Percentiles rank a stretch among this genome's conserved stretches.
These are phyloP conservation scores for Mucor mucedo DNA, from an alignment of 371 early-diverging fungal species.

Conservation along the genomic window DNA sequence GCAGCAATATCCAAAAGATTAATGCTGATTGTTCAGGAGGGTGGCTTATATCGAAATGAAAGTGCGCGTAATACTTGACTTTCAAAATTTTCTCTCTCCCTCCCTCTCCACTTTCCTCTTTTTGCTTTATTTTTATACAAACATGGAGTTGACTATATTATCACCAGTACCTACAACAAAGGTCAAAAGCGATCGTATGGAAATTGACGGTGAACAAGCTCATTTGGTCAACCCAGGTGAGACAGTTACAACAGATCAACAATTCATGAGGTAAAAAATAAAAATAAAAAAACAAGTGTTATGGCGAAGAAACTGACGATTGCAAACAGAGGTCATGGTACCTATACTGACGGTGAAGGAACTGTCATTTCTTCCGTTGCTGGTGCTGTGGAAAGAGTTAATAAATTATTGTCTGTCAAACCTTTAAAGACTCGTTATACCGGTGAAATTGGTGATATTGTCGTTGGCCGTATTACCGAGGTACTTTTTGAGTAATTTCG, in stretches of 20 bases:
- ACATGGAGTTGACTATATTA: constrained; percentile 40
- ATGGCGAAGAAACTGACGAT: too few species aligned
- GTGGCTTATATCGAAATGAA: constrained; percentile 1
- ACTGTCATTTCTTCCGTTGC: constrained; percentile 83
- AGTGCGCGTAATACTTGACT: not conserved
- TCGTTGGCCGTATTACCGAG: constrained; percentile 96
- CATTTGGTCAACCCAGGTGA: constrained; percentile 90
- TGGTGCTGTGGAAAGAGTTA: constrained; percentile 94
- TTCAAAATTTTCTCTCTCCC: not conserved
- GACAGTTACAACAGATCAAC: constrained; percentile 79
- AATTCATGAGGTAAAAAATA: constrained; percentile 76
- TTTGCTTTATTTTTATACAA: not conserved
- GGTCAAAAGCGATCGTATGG: constrained; percentile 41
- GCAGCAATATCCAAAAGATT: too few species aligned
- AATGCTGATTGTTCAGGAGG: too few species aligned
- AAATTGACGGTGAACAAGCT: constrained; percentile 45
- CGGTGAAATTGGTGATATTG: constrained; percentile 98
- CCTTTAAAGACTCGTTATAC: constrained; percentile 89
- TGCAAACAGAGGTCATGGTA: constrained; percentile 92
- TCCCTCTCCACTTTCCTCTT: not conserved
- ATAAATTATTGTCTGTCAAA: constrained; percentile 93
- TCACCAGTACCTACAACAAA: constrained; percentile 44
- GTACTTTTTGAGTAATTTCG: constrained; percentile 39
- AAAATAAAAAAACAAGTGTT: not conserved
- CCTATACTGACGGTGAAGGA: constrained; percentile 73